phyloP scores from a whole-genome alignment of 2,329 filamentous ascomycete genomes.

The Lasiodiplodia hormozganensis region DNA sequence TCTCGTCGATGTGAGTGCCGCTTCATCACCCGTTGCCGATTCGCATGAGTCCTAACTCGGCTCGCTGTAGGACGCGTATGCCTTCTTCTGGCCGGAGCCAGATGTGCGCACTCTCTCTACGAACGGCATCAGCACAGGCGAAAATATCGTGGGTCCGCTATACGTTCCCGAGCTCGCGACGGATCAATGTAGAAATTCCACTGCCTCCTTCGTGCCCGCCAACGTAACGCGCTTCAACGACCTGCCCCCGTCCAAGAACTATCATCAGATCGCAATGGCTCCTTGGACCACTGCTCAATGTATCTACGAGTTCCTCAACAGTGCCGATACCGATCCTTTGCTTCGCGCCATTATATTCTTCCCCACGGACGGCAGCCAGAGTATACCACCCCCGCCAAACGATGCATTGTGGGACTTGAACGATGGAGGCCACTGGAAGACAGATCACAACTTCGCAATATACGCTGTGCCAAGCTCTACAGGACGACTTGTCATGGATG shows the following conservation, averaged over 20 bases:
- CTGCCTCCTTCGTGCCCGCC: conserved; percentile 70
- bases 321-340: conserved; percentile 64
- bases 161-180: conserved; percentile 77
- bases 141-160: conserved; percentile 76
- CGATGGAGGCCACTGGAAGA: conserved; percentile 75
- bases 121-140: conserved; percentile 67
- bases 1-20: conserved; percentile 20
- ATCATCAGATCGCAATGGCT: conserved; percentile 79
- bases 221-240: conserved; percentile 78
- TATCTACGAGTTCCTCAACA: conserved; percentile 72
- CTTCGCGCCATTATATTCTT: conserved; percentile 66
- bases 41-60: not conserved
- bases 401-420: conserved; percentile 74
- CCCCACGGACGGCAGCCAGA: conserved; percentile 48
- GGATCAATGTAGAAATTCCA: conserved; percentile 68
- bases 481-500: conserved; percentile 72
- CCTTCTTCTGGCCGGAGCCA: conserved; percentile 44
- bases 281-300: conserved; percentile 84
- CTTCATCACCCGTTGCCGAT: not conserved
- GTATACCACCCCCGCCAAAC: conserved; percentile 66
- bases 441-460: conserved; percentile 75
- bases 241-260: conserved; percentile 67
- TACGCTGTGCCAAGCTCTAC: conserved; percentile 77
- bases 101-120: conserved; percentile 80
- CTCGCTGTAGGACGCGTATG: conserved; percentile 33